A percentile compares a stretch with the other conserved stretches of the same genome.
phyloP scores from a whole-genome alignment of 1,139 yeast genomes.

The Pichia sp. region DNA sequence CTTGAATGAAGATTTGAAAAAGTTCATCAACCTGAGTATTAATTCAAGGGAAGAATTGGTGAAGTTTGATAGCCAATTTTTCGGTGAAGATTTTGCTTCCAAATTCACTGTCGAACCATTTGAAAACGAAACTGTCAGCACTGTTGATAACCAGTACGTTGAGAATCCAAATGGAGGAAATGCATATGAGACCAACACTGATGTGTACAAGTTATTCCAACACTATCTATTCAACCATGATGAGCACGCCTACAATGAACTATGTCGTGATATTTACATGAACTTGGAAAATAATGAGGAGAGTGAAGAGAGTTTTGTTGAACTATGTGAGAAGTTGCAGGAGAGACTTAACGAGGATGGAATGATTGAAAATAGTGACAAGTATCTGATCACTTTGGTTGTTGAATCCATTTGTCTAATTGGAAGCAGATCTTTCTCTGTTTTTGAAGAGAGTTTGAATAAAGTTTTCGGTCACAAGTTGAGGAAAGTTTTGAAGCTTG shows the following conservation, averaged over 20 bases:
- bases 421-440: constrained; percentile 86
- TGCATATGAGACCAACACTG: constrained; percentile 12
- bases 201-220: constrained; percentile 14
- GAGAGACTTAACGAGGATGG: constrained; percentile 24
- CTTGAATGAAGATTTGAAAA: constrained; percentile 64
- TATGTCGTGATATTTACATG: constrained; percentile 24
- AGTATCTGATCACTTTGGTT: constrained; percentile 50
- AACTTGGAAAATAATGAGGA: constrained; percentile 24
- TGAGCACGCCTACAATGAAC: constrained; percentile 24
- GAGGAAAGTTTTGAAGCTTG: constrained; percentile 27
- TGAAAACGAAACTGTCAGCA: constrained; percentile 1
- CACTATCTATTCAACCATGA: constrained; percentile 26
- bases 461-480: constrained; percentile 29
- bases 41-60: constrained; percentile 23
- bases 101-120: constrained; percentile 12
- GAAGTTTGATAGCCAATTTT: constrained; percentile 24
- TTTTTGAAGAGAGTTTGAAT: constrained; percentile 40
- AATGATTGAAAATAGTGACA: constrained; percentile 33
- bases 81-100: constrained; percentile 20
- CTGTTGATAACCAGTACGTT: constrained; percentile 11
- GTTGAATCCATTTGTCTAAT: constrained; percentile 71
- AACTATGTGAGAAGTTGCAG: constrained; percentile 18
- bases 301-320: constrained; percentile 21
- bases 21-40: constrained; percentile 49
- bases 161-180: constrained; percentile 6